phyloP scores from a whole-genome alignment of 305 asterid genomes.

The Fraxinus velutina region DNA sequence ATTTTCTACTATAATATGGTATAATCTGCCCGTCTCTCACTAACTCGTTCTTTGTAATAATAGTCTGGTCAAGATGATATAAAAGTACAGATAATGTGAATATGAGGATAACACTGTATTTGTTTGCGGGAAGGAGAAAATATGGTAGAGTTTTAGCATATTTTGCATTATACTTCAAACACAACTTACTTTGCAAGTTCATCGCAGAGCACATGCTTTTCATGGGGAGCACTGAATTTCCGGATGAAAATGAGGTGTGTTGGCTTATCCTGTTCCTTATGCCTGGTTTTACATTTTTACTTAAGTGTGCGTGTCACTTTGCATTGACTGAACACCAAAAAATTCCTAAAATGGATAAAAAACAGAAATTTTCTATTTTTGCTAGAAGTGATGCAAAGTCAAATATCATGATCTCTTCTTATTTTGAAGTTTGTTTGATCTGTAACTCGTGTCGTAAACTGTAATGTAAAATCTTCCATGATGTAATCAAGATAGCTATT shows the following conservation, averaged over 20 bases:
- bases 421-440: conserved; percentile 9
- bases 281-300: conserved; percentile 13
- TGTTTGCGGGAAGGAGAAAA: not conserved
- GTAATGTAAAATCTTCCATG: conserved; percentile 17
- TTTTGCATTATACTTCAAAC: conserved; percentile 9
- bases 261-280: conserved; percentile 14
- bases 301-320: conserved; percentile 11
- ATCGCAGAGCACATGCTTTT: conserved; percentile 98
- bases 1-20: not conserved
- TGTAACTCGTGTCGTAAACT: conserved; percentile 16
- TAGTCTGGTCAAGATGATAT: not conserved
- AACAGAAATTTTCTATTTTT: not conserved
- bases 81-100: not conserved
- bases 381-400: conserved; percentile 1
- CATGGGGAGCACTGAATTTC: conserved; percentile 93
- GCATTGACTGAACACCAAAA: conserved; percentile 5
- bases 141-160: not conserved
- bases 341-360: not conserved
- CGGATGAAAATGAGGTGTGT: conserved; percentile 95
- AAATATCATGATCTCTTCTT: conserved; percentile 8
- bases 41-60: not conserved
- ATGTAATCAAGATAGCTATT: conserved; percentile 17
- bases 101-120: not conserved
- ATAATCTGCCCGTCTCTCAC: not conserved
- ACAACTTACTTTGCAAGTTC: conserved; percentile 26